Conservation (phyloP, 75 land plant species). For the Adiantum capillusveneris region DNA sequence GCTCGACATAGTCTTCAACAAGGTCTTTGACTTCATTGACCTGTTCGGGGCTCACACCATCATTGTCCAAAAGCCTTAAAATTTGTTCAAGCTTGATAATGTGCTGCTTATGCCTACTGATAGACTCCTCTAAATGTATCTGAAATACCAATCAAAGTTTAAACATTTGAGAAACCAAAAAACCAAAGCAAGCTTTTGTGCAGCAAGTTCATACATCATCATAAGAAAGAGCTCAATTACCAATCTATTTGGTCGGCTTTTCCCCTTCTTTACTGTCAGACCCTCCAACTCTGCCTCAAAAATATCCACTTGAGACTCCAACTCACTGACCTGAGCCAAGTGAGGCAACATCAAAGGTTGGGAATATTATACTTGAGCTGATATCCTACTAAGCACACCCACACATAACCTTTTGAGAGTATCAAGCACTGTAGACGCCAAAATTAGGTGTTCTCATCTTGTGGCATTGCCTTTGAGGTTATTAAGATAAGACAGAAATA, state of each 20-base stretch:
- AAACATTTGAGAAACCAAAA: not conserved
- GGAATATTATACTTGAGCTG: too few relatives aligned
- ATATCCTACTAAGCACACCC: not conserved
- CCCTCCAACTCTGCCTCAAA: conserved; percentile 97
- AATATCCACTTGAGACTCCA: conserved; percentile 75
- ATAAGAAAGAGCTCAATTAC: conserved; percentile 21
- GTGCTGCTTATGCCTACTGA: conserved; percentile 77
- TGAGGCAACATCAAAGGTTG: too few relatives aligned
- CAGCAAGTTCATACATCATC: not conserved
- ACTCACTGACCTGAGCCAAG: conserved; percentile 60
- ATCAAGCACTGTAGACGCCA: too few relatives aligned
- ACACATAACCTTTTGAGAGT: too few relatives aligned
- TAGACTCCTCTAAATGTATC: conserved; percentile 84
- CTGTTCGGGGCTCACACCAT: conserved; percentile 92
- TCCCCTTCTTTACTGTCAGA: conserved; percentile 82
- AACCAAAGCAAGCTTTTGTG: not conserved
- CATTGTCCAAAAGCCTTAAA: conserved; percentile 87
- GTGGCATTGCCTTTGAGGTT: too few relatives aligned
- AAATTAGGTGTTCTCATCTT: too few relatives aligned
- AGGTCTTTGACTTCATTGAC: conserved; percentile 92
- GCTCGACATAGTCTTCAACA: conserved; percentile 92
- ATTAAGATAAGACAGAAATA: too few relatives aligned
- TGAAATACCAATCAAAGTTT: conserved; percentile 3
- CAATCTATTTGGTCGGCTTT: conserved; percentile 80
- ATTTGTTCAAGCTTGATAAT: conserved; percentile 83